Evolutionary conservation across 352 stramenopile species (phyloP), one percentile per base, ranked within the genome.

Genomic region (Phytopythium aichiense): DNA sequence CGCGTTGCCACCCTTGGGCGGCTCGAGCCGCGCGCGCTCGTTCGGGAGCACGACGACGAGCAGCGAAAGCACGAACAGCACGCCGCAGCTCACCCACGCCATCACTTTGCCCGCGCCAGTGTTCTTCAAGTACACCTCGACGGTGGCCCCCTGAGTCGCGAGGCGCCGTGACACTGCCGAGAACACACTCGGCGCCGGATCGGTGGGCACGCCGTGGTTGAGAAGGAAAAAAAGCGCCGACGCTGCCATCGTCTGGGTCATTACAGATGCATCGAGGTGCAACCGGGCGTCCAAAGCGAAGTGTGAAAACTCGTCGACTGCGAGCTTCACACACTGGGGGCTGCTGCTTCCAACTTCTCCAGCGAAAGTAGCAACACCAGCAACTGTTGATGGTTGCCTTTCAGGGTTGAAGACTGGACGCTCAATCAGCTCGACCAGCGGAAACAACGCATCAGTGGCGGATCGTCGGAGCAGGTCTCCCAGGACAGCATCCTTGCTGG

Each of bases 91-190:
- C 4, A 71, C 78, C 75, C 75, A 84, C 16, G 77, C 72, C 58
- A 76, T 76, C 20, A 75, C 68, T 49, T 75, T 77, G 40, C 80
- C 80, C 25, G 86, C 72, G n/a, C 57, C 57, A 18, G 80, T 90
- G 71, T 88, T 90, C 33, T 71, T 76, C 60, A 90, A 60, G 56
- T 79, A 76, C 13, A 90, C 53, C 25, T 77, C 68, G 23, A 76
- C 71, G 46, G 68, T 60, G 7, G 46, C 68, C 11, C 60, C 61
- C 35, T 23, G 23, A 12, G 68, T 61, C 46, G 51, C 64, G 20
- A 81, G 76, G 64, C 57, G 71, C 54, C 70, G 65, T 22, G 46
- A 50, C 46, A 56, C 63, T 49, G 61, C 61, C 52, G 60, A 58
- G 9, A 57, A 64, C 30, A 30, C 61, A 40, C 48, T 61, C 22